Conservation (phyloP, 164 flowering plant species). For the Paratinospora sagittata region DNA sequence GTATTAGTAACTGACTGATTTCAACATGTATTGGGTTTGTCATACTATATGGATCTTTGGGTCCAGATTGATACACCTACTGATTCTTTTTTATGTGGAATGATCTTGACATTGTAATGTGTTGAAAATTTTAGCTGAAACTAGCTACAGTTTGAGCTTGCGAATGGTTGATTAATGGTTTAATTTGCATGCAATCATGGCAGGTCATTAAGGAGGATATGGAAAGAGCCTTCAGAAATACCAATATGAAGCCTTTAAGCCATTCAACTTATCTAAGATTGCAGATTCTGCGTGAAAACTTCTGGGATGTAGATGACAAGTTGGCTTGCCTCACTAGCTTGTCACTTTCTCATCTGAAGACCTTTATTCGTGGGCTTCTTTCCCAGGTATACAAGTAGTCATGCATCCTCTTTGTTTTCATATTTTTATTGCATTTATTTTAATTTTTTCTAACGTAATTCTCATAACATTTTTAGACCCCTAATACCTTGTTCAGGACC, state of each 20-base stretch:
- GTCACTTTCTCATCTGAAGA: slow-evolving; percentile 55
- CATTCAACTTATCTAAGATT: slow-evolving; percentile 85
- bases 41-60: too few relatives aligned
- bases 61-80: too few relatives aligned
- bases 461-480: too few relatives aligned
- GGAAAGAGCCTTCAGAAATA: slow-evolving; percentile 72
- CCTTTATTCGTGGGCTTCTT: slow-evolving; percentile 63
- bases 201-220: slow-evolving; percentile 90
- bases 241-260: slow-evolving; percentile 83
- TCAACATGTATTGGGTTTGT: neutral
- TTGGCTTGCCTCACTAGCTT: slow-evolving; percentile 39
- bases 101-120: neutral
- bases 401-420: neutral
- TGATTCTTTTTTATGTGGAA: neutral
- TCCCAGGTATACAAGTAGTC: slow-evolving; percentile 57
- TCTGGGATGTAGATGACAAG: slow-evolving; percentile 95
- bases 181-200: slow-evolving; percentile 11
- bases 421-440: neutral
- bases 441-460: too few relatives aligned
- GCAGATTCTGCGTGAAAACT: slow-evolving; percentile 66
- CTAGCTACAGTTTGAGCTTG: too few relatives aligned
- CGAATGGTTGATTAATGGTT: neutral
- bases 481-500: too few relatives aligned
- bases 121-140: neutral
- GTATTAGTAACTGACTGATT: neutral